phyloP scores from a whole-genome alignment of 129 eudicot species.

The Rutidosis leptorrhynchoides region DNA sequence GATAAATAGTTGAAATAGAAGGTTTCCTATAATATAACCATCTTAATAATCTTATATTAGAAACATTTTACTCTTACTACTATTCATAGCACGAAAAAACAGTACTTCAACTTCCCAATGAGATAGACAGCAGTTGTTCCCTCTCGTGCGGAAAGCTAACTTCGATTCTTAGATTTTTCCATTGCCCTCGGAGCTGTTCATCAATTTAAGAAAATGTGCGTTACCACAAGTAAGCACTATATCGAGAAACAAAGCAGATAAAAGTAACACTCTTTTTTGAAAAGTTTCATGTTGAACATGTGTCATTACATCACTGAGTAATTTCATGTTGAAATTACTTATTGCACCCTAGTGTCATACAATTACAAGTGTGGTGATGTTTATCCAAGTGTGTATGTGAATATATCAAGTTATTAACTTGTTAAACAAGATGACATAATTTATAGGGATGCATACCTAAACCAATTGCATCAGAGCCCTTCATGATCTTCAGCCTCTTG shows the following conservation, averaged over 20 bases:
- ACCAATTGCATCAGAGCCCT: constrained; percentile 95
- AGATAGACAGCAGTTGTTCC: constrained; percentile 3
- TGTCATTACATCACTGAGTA: too few relatives aligned
- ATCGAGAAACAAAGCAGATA: neutral
- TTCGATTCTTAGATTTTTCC: constrained; percentile 73
- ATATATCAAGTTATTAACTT: neutral
- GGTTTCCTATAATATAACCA: constrained; percentile 30
- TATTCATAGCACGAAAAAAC: constrained; percentile 18
- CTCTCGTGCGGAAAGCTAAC: constrained; percentile 27
- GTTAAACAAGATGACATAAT: neutral
- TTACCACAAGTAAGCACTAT: neutral
- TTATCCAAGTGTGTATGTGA: neutral
- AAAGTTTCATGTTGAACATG: neutral
- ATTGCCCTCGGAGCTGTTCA: constrained; percentile 79
- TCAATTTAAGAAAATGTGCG: neutral
- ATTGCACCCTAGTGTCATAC: neutral
- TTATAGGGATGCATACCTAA: constrained; percentile 44
- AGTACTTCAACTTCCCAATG: neutral
- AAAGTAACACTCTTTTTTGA: neutral
- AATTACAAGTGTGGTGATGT: neutral
- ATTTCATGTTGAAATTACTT: neutral
- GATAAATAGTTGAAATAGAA: constrained; percentile 3
- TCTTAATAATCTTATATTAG: constrained; percentile 18
- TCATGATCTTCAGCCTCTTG: constrained; percentile 92
- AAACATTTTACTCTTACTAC: constrained; percentile 31